phyloP scores from a whole-genome alignment of 768 basidiomycete genomes.

The Myochromella boudieri region DNA sequence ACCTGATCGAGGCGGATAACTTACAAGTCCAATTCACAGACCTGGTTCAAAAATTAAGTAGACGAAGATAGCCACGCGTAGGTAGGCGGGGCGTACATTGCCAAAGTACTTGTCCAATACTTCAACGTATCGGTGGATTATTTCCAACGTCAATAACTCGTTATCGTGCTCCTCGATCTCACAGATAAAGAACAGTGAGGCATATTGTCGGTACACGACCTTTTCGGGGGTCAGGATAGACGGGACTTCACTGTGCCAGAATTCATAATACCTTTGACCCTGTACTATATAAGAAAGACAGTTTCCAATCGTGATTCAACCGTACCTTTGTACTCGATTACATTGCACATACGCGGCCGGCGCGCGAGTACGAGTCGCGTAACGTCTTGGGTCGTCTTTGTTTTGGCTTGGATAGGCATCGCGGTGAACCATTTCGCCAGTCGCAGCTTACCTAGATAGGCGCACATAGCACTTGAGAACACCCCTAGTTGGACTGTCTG shows the following conservation, averaged over 20 bases:
- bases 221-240: constrained; percentile 36
- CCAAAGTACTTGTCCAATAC: constrained; percentile 81
- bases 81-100: constrained; percentile 53
- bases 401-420: constrained; percentile 74
- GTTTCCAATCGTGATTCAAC: constrained; percentile 31
- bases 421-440: constrained; percentile 96
- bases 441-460: constrained; percentile 76
- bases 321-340: constrained; percentile 94
- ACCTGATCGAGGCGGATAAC: constrained; percentile 17
- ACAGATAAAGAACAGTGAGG: constrained; percentile 82
- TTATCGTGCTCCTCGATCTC: constrained; percentile 75
- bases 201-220: constrained; percentile 83
- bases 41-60: constrained; percentile 53
- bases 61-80: constrained; percentile 49
- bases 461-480: not conserved
- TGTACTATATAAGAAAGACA: constrained; percentile 22
- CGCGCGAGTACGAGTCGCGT: constrained; percentile 90
- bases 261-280: constrained; percentile 47
- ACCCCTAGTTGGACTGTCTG: not conserved
- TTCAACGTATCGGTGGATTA: constrained; percentile 83
- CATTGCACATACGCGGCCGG: constrained; percentile 91
- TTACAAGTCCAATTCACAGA: constrained; percentile 91
- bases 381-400: constrained; percentile 94
- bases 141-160: constrained; percentile 79
- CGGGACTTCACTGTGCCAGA: too few species aligned